A percentile compares a stretch with the other conserved stretches of the same genome.
phyloP scores from a whole-genome alignment of 768 basidiomycete genomes.

The Tulasnella sp. region DNA sequence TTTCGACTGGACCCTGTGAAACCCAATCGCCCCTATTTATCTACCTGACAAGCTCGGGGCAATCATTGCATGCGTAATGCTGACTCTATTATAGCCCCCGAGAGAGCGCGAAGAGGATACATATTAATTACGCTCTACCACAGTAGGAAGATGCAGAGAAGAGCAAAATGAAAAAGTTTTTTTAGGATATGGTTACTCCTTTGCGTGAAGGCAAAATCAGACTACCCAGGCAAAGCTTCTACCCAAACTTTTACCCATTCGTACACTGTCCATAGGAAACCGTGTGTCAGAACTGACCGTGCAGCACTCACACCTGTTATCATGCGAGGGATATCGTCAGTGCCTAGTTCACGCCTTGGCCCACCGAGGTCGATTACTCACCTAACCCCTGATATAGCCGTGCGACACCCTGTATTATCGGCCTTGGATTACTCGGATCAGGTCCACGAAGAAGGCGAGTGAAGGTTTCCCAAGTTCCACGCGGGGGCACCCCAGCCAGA shows the following conservation, averaged over 20 bases:
- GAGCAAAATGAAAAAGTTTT: not conserved
- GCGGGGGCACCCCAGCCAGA: slow-evolving; percentile 66
- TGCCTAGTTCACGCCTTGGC: not conserved
- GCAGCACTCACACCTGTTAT: slow-evolving; percentile 63
- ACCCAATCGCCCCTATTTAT: slow-evolving; percentile 6
- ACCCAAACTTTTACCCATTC: slow-evolving; percentile 40
- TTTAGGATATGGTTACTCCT: not conserved
- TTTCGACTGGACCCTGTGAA: not conserved
- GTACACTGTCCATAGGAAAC: slow-evolving; percentile 88
- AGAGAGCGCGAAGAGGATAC: not conserved
- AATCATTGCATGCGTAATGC: not conserved
- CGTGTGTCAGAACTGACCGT: slow-evolving; percentile 88
- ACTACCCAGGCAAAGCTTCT: slow-evolving; percentile 24
- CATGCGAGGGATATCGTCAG: not conserved
- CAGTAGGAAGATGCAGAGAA: not conserved
- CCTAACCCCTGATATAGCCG: slow-evolving; percentile 91
- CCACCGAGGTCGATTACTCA: not conserved
- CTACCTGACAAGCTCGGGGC: not conserved
- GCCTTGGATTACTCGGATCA: slow-evolving; percentile 60
- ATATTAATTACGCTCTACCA: not conserved
- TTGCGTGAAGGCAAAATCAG: not conserved
- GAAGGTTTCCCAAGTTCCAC: slow-evolving; percentile 66
- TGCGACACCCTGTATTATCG: slow-evolving; percentile 62
- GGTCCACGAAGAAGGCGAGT: slow-evolving; percentile 76
- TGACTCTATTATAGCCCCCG: not conserved